Evolutionary conservation across 2,329 filamentous ascomycete species (phyloP), one percentile per base, ranked within the genome.

Genomic region (Chaetothyriales sp.): DNA sequence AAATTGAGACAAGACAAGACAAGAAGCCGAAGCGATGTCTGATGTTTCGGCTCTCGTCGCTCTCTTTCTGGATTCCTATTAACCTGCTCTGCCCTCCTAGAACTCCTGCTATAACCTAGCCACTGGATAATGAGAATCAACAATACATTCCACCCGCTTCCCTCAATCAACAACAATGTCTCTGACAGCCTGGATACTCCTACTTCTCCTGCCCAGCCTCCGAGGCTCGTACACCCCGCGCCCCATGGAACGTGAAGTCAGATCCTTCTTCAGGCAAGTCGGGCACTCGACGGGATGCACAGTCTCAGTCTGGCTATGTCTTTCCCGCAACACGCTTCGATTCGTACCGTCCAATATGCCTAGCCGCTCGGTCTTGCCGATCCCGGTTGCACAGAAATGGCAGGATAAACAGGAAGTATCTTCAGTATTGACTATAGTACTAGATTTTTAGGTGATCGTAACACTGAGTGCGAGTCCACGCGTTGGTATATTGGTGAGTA

Each of bases 381-480:
- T 28, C 10, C 4, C 13, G 20, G 37, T 25, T 19, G 29, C n/a
- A 46, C 56, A 58, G 18, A 49, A 18, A 9, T 53, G 51, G 37
- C 58, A 60, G 44, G 46, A 56, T 25, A 57, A 50, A 37, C 46
- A 43, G 29, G 51, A 56, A 46, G 51, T 56, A 37, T 60, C 58
- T 47, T 54, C 54, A 7, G 43, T 29, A 1, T 46, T 46, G 40
- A 3, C 52, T 52, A 10, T 51, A 33, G 33, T 52, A 58, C 58
- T 56, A 60, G n/a, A 44, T 49, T 20, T 54, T 43, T 9, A 60
- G 37, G 37, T 60, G 48, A n/a, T 52, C 48, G 49, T 56, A 58
- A 44, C 47, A 48, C 28, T 48, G 51, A 22, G 51, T 53, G 25
- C 56, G 56, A 43, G 51, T 51, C 51, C 56, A 46, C 4, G 40